Evolutionary conservation across 2,329 filamentous ascomycete genomes (phyloP), one percentile per base, ranked within the genome.

Genomic region (Trichoderma harzianum): DNA sequence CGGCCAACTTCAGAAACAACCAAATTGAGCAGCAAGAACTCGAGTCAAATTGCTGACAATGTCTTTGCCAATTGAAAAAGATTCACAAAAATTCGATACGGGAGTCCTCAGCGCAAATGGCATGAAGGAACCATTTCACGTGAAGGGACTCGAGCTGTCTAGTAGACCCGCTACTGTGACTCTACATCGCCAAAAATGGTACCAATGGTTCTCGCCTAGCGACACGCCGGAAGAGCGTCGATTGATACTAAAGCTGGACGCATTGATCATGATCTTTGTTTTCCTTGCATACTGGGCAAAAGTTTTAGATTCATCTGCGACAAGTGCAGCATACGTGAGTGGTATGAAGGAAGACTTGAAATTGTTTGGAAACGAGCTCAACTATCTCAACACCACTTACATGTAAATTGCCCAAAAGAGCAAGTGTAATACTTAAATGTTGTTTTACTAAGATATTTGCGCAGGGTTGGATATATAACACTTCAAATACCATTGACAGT

Each of bases 251-350:
- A 89, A 89, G 75, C 82, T 90, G 14, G 87, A 51, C 72, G 77
- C 86, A 0, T 77, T 89, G 3, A 86, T 90, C 53, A 84, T 90
- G 0, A 86, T 87, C 0, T 89, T 88, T 74, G 86, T 86, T 0
- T 85, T 88, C 58, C 77, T 89, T 3, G 82, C 85, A 0, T 88
- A 89, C 72, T 89, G 86, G 84, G 83, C 85, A 65, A 88, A 88
- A 76, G 87, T 88, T 72, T 83, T 89, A 12, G 75, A 76, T 60
- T 72, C 72, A 28, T 75, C 74, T n/a, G 74, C 74, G 18, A 74
- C 72, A 18, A 72, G 70, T 39, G 60, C 70, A 3, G 82, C 81
- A 5, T 83, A 80, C 57, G 80, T 83, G 7, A 80, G 73, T 14
- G 78, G 78, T 63, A 80, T 80, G 85, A 83, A 86, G 76, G 85